These are phyloP conservation scores for Leccinum boreale DNA, from an alignment of 768 basidiomycete species.

Conservation along the genomic window DNA sequence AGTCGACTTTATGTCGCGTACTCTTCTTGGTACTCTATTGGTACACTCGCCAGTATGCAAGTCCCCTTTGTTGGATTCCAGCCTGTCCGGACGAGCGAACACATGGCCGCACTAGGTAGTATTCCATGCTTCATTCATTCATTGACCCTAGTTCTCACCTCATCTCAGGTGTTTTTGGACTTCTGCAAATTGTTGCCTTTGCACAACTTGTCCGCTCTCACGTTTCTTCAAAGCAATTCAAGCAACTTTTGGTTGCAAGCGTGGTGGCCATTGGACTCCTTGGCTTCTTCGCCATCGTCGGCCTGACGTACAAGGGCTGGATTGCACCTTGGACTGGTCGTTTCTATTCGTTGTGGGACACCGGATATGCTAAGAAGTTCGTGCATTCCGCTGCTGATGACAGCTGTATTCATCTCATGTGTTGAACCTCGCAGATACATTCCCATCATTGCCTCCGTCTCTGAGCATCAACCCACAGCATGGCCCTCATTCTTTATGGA, in stretches of 20 bases:
- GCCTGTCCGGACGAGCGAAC: constrained; percentile 95
- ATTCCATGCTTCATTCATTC: not conserved
- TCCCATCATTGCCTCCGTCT: constrained; percentile 98
- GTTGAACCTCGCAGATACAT: constrained; percentile 59
- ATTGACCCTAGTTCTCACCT: constrained; percentile 5
- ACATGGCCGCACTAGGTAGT: constrained; percentile 94
- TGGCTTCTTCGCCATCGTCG: constrained; percentile 69
- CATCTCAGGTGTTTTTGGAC: constrained; percentile 83
- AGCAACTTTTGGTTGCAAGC: constrained; percentile 65
- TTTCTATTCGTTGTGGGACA: constrained; percentile 99
- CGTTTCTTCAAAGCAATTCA: constrained; percentile 90
- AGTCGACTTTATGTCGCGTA: constrained; percentile 92
- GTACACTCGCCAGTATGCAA: constrained; percentile 97
- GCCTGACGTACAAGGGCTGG: constrained; percentile 87
- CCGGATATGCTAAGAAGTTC: constrained; percentile 96
- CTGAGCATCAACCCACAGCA: constrained; percentile 98
- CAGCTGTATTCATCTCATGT: not conserved
- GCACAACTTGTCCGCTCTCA: constrained; percentile 85
- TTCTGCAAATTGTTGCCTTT: constrained; percentile 95
- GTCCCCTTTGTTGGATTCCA: constrained; percentile 99
- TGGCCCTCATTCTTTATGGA: constrained; percentile 99
- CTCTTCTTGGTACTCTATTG: constrained; percentile 97
- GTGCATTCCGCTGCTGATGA: constrained; percentile 16
- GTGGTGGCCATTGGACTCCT: constrained; percentile 69
- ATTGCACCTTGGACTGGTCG: constrained; percentile 99